Conservation (phyloP, 2,329 filamentous ascomycete genomes). For the Neophaeococcomyces aloes region DNA sequence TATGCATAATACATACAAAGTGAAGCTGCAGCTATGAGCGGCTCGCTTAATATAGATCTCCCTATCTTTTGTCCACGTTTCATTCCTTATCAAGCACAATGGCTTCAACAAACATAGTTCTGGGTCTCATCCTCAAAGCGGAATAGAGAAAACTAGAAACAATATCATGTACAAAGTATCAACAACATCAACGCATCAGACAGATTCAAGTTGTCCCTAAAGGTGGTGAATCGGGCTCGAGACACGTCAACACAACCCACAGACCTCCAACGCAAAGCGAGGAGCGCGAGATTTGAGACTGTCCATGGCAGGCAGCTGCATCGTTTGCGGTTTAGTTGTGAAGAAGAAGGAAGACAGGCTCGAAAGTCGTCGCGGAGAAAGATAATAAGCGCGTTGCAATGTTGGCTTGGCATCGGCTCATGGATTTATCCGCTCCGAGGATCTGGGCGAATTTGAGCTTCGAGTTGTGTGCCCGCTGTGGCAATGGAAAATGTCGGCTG, state of each 20-base stretch:
- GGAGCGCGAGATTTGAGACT: slow-evolving; percentile 20
- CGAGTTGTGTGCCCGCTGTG: slow-evolving; percentile 9
- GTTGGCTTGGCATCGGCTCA: too few species aligned
- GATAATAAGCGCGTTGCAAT: too few species aligned
- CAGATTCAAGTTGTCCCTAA: slow-evolving; percentile 21
- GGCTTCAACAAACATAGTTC: too few species aligned
- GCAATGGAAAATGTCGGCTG: slow-evolving; percentile 13
- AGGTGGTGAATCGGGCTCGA: slow-evolving; percentile 22
- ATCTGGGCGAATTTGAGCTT: slow-evolving; percentile 11
- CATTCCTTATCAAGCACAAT: not conserved
- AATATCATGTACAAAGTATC: not conserved
- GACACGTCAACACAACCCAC: slow-evolving; percentile 24
- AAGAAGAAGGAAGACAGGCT: slow-evolving; percentile 13
- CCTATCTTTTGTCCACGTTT: not conserved
- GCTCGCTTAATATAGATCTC: too few species aligned
- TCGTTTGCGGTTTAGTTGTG: slow-evolving; percentile 25
- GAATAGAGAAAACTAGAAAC: too few species aligned
- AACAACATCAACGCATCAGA: slow-evolving; percentile 22
- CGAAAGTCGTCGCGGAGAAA: not conserved
- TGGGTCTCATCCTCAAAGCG: too few species aligned
- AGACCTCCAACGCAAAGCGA: slow-evolving; percentile 16
- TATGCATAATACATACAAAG: not conserved
- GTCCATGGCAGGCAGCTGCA: slow-evolving; percentile 17
- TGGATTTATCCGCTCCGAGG: too few species aligned
- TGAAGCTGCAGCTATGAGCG: too few species aligned